Evolutionary conservation across 495 filamentous ascomycete species (phyloP), one percentile per base, ranked within the genome.

Genomic region (Aspergillus panamensis): DNA sequence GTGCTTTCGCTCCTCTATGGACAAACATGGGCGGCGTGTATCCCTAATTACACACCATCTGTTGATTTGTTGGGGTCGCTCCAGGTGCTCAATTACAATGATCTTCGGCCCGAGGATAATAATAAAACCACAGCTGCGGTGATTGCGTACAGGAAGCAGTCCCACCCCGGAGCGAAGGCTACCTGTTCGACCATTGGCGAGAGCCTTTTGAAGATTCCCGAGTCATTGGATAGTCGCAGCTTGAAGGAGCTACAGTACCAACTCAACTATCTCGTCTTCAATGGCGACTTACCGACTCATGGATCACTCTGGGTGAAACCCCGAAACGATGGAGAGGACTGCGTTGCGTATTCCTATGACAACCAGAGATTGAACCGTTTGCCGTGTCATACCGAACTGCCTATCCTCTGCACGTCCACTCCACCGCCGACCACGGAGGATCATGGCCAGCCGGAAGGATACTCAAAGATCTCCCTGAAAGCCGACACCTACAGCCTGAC

Each of bases 391-490:
- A 20, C 35, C 5, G 49, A 61, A 39, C 54, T 65, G 9, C 55
- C 63, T 6, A 53, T 55, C 29, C 58, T 70, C 6, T 70, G 68
- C 42, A 66, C 63, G 1, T 69, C 66, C 13, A 58, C 21, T 14
- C 58, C 60, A 2, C 64, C 62, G 2, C 65, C 63, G 7, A 67
- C 67, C 12, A 66, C 58, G 0, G 62, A 68, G 20, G 32, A 53
- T 4, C 53, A 68, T 42, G 33, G 55, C 4, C 30, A 25, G 2
- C 55, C 43, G 10, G 60, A 55, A 13, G 51, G 57, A 19, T 54
- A 53, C 9, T 66, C 65, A 13, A 66, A 63, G 10, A 67, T 80
- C 44, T 68, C 60, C 1, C 72, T 74, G 49, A 58, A 68, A 9
- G 61, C 55, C 8, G 30, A 64, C 2, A 53, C 42, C 9, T 69